Conservation (phyloP, 257 asterid genomes). For the Scutellaria baicalensis region DNA sequence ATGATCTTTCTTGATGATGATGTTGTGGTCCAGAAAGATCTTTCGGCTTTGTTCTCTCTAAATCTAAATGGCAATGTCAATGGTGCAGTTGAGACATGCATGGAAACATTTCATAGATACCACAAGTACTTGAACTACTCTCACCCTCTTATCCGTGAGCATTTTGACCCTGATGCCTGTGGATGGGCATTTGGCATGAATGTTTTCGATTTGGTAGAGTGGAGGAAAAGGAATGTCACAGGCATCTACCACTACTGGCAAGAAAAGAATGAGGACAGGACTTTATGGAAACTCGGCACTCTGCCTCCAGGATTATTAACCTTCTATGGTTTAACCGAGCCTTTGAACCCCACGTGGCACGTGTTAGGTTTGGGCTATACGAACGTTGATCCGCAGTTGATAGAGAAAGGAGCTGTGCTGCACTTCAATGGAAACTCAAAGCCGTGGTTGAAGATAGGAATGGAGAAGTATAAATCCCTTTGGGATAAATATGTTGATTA, state of each 20-base stretch:
- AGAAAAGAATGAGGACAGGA: slow-evolving; percentile 54
- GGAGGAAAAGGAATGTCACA: slow-evolving; percentile 55
- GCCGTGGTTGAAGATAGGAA: slow-evolving; percentile 69
- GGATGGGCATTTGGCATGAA: slow-evolving; percentile 77
- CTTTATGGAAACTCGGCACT: slow-evolving; percentile 64
- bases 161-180: slow-evolving; percentile 62
- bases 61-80: slow-evolving; percentile 54
- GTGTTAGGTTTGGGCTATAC: slow-evolving; percentile 61
- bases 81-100: slow-evolving; percentile 65
- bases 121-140: slow-evolving; percentile 65
- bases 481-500: slow-evolving; percentile 60
- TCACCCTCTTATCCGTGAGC: slow-evolving; percentile 59
- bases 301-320: slow-evolving; percentile 60
- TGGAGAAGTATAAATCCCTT: slow-evolving; percentile 57
- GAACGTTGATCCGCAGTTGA: slow-evolving; percentile 42
- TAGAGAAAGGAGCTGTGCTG: slow-evolving; percentile 58
- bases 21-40: slow-evolving; percentile 58
- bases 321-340: slow-evolving; percentile 56
- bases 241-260: slow-evolving; percentile 66
- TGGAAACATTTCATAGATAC: slow-evolving; percentile 60
- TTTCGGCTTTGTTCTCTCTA: slow-evolving; percentile 38
- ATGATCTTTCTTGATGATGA: slow-evolving; percentile 61
- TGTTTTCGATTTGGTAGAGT: slow-evolving; percentile 50
- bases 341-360: slow-evolving; percentile 58
- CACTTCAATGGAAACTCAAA: slow-evolving; percentile 64